phyloP scores from a whole-genome alignment of 768 basidiomycete species.

The Russula emetica region DNA sequence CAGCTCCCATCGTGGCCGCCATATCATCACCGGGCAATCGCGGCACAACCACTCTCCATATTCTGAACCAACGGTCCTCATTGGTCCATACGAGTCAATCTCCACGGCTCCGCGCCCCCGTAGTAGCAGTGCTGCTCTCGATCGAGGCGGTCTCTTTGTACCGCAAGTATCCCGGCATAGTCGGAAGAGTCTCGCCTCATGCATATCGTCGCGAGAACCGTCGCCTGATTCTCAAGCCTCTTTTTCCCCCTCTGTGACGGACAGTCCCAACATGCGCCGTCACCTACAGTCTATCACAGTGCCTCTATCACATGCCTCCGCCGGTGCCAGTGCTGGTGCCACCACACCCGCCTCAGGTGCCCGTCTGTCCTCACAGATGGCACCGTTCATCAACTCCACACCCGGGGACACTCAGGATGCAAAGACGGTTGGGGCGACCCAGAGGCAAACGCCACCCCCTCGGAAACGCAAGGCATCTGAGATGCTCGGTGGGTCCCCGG shows the following conservation, averaged over 20 bases:
- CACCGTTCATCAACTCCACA: constrained; percentile 17
- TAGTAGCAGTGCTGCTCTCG: constrained; percentile 21
- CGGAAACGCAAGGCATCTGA: constrained; percentile 25
- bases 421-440: not conserved
- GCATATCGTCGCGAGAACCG: constrained; percentile 17
- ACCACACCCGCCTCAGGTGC: not conserved
- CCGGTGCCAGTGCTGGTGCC: not conserved
- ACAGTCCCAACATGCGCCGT: constrained; percentile 8
- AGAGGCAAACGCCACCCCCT: constrained; percentile 10
- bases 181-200: constrained; percentile 2
- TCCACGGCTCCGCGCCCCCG: constrained; percentile 10
- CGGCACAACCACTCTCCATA: constrained; percentile 16
- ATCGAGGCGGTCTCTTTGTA: constrained; percentile 1
- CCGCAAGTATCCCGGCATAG: constrained; percentile 16
- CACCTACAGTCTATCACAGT: not conserved
- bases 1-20: not conserved
- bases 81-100: constrained; percentile 4
- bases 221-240: constrained; percentile 19
- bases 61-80: constrained; percentile 15
- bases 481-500: constrained; percentile 21
- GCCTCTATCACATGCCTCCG: constrained; percentile 1
- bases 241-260: constrained; percentile 9
- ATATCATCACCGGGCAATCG: not conserved
- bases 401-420: constrained; percentile 12
- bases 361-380: not conserved